Evolutionary conservation across 2,329 filamentous ascomycete species (phyloP).

Genomic region (Ceratocystis colombiana): DNA sequence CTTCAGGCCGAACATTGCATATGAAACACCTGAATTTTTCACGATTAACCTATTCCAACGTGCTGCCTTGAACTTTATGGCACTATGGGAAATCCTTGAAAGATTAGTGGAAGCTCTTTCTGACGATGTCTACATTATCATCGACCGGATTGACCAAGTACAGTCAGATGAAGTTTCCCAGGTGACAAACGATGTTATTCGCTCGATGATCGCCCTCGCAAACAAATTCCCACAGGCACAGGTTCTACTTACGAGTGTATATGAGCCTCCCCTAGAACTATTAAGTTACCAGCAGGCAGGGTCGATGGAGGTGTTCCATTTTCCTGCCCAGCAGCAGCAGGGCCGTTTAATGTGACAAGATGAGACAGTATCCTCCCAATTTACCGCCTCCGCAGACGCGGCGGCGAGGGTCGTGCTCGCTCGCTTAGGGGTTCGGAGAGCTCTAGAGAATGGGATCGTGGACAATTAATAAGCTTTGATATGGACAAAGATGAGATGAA

Average conservation of each 20-base stretch:
- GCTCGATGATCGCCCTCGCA: slow-evolving; percentile 16
- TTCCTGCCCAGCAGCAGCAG: slow-evolving; percentile 5
- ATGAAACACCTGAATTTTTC: slow-evolving; percentile 22
- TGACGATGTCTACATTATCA: slow-evolving; percentile 24
- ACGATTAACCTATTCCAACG: slow-evolving; percentile 17
- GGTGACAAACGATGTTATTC: slow-evolving; percentile 19
- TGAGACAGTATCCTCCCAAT: too few relatives aligned
- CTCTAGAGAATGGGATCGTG: too few relatives aligned
- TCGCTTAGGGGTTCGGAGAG: too few relatives aligned
- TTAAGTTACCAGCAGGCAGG: slow-evolving; percentile 7
- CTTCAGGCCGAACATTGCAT: slow-evolving; percentile 19
- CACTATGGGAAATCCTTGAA: slow-evolving; percentile 23
- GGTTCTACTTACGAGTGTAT: slow-evolving; percentile 24
- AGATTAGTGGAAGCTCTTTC: slow-evolving; percentile 19
- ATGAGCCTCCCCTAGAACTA: slow-evolving; percentile 23
- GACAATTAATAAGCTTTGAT: too few relatives aligned
- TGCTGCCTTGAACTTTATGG: slow-evolving; percentile 9
- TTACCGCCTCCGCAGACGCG: too few relatives aligned
- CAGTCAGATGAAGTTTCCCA: slow-evolving; percentile 21
- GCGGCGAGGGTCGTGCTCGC: too few relatives aligned
- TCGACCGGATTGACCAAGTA: slow-evolving; percentile 23
- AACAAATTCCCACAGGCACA: slow-evolving; percentile 9
- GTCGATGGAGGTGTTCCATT: slow-evolving; percentile 13
- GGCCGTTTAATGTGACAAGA: slow-evolving; percentile 13
- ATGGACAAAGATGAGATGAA: too few relatives aligned